Conservation (phyloP, 306 rosid species). For the Alnus glutinosa region DNA sequence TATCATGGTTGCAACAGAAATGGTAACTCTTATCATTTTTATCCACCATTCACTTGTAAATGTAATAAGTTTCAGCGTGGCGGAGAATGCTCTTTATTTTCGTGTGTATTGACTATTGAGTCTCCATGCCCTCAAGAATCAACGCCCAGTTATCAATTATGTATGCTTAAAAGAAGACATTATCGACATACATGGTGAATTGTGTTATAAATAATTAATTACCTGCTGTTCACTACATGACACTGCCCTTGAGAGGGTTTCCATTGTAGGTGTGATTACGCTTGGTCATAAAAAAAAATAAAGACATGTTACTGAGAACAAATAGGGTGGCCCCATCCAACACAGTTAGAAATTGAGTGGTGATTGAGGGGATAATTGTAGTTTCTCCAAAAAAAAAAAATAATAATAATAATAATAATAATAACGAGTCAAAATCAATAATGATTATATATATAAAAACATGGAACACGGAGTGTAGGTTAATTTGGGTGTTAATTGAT, state of each 20-base stretch:
- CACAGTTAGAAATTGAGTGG: no score
- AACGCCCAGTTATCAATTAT: background rate
- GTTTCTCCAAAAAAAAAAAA: no score
- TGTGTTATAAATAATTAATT: background rate
- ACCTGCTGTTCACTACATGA: background rate
- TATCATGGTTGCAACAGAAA: slow-evolving; percentile 6
- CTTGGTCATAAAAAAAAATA: no score
- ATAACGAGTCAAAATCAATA: no score
- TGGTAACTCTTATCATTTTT: slow-evolving; percentile 5
- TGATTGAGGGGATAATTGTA: no score
- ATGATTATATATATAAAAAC: no score
- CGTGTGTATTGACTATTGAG: background rate
- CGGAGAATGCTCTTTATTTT: background rate
- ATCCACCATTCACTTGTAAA: slow-evolving; percentile 17
- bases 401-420: no score
- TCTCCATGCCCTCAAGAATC: background rate
- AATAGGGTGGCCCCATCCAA: no score
- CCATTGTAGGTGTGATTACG: no score
- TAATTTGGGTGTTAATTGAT: no score
- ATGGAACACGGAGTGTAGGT: no score
- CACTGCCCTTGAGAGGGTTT: background rate
- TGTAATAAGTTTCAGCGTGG: slow-evolving; percentile 36
- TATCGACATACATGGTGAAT: background rate
- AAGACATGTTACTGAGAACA: no score
- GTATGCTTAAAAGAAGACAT: background rate